Conservation (phyloP, 257 asterid species). For the Solanum medicagineum region DNA sequence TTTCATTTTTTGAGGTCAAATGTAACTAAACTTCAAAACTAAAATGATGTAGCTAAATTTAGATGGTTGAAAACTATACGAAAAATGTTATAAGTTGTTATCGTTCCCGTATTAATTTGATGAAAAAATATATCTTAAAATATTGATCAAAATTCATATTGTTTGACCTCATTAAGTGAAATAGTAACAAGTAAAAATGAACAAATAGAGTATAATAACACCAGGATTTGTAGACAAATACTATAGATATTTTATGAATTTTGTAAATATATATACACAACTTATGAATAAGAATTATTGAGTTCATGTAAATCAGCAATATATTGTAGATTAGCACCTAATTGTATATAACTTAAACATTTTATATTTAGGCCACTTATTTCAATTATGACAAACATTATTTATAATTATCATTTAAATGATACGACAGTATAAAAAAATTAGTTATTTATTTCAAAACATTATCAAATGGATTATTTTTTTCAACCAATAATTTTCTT, state of each 20-base stretch:
- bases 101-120: too few relatives aligned
- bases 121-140: too few relatives aligned
- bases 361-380: background rate
- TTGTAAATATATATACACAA: background rate
- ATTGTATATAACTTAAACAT: background rate
- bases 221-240: background rate
- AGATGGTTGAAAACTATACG: too few relatives aligned
- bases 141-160: too few relatives aligned
- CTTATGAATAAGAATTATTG: background rate
- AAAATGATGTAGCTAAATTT: too few relatives aligned
- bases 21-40: too few relatives aligned
- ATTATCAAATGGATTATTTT: background rate
- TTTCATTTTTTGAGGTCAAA: too few relatives aligned
- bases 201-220: background rate
- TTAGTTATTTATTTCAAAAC: background rate
- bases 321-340: too few relatives aligned
- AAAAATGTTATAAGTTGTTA: too few relatives aligned
- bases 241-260: background rate
- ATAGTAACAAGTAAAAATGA: too few relatives aligned
- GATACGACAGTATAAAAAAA: background rate
- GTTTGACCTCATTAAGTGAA: too few relatives aligned
- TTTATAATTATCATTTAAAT: background rate
- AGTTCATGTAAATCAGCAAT: background rate
- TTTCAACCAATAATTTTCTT: background rate
- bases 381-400: background rate